Percentiles rank a stretch among this genome's conserved stretches.
Conservation (phyloP, 257 asterid species). For the Lavandula angustifolia region DNA sequence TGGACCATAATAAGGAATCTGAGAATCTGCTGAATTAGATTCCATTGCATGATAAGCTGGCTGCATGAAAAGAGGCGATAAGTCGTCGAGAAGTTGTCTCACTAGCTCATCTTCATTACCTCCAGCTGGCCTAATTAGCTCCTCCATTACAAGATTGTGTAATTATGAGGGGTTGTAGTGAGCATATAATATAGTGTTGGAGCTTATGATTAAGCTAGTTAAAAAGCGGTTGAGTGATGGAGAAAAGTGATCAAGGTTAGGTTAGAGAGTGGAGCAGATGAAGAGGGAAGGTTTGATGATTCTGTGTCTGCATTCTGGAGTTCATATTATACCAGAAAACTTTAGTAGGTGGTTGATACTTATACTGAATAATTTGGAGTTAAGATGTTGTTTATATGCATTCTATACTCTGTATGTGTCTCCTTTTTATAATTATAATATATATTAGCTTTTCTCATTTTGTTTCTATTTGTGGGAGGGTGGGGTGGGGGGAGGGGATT, state of each 20-base stretch:
- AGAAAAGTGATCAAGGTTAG: slow-evolving; percentile 33
- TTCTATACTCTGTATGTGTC: slow-evolving; percentile 10
- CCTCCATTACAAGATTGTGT: slow-evolving; percentile 46
- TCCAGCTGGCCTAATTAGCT: slow-evolving; percentile 30
- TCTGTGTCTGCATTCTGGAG: slow-evolving; percentile 28
- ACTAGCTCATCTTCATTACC: slow-evolving; percentile 49
- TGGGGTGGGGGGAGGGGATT: slow-evolving; percentile 3
- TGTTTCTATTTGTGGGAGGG: neutral
- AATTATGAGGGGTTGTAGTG: slow-evolving; percentile 3
- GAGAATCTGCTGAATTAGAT: slow-evolving; percentile 28
- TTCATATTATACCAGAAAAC: slow-evolving; percentile 31
- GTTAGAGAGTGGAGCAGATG: slow-evolving; percentile 83
- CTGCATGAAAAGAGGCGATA: slow-evolving; percentile 48
- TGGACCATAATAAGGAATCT: slow-evolving; percentile 31
- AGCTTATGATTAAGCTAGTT: slow-evolving; percentile 10
- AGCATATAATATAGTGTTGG: slow-evolving; percentile 14
- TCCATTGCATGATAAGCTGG: slow-evolving; percentile 28
- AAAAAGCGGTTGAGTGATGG: slow-evolving; percentile 7
- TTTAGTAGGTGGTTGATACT: slow-evolving; percentile 52
- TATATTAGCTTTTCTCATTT: neutral
- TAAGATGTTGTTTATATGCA: slow-evolving; percentile 32
- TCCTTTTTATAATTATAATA: neutral
- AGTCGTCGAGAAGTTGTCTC: slow-evolving; percentile 53
- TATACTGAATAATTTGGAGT: slow-evolving; percentile 38
- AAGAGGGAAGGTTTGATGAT: slow-evolving; percentile 45